These are phyloP conservation scores for Paxillus involutus DNA, from an alignment of 768 basidiomycete genomes.

Conservation along the genomic window DNA sequence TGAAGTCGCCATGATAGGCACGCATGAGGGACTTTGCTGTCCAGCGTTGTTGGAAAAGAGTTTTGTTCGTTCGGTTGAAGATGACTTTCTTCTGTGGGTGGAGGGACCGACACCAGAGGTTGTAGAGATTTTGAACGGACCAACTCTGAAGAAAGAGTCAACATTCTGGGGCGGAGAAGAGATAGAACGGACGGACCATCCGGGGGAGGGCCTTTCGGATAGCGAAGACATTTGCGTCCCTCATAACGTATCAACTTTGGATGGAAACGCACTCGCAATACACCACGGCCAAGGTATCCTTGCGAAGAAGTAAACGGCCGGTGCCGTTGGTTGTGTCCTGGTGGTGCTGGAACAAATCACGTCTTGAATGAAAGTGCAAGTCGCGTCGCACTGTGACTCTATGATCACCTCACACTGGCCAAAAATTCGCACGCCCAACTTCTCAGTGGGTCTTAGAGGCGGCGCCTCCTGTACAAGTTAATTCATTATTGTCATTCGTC, in stretches of 20 bases:
- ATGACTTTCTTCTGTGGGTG: constrained; percentile 42
- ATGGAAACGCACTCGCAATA: too few species aligned
- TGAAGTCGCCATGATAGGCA: constrained; percentile 94
- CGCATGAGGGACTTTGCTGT: constrained; percentile 80
- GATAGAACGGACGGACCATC: constrained; percentile 52
- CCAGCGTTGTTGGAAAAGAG: constrained; percentile 93
- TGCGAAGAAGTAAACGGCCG: too few species aligned
- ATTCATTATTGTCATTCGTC: too few species aligned
- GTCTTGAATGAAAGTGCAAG: background rate
- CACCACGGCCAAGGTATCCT: too few species aligned
- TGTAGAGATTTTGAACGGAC: constrained; percentile 86
- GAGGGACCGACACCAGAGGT: constrained; percentile 77
- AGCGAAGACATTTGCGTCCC: constrained; percentile 46
- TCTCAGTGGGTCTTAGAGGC: too few species aligned
- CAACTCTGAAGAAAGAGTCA: constrained; percentile 64
- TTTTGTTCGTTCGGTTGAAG: constrained; percentile 56
- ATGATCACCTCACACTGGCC: background rate
- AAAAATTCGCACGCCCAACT: constrained; percentile 17
- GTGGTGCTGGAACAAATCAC: background rate
- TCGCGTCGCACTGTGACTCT: too few species aligned
- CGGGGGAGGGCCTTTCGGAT: constrained; percentile 66
- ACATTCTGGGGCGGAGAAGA: background rate
- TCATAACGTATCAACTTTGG: constrained; percentile 34
- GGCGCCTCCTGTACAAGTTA: too few species aligned
- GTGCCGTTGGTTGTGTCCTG: background rate